Conservation (phyloP, 1,139 yeast species). For the Pichia sp. region DNA sequence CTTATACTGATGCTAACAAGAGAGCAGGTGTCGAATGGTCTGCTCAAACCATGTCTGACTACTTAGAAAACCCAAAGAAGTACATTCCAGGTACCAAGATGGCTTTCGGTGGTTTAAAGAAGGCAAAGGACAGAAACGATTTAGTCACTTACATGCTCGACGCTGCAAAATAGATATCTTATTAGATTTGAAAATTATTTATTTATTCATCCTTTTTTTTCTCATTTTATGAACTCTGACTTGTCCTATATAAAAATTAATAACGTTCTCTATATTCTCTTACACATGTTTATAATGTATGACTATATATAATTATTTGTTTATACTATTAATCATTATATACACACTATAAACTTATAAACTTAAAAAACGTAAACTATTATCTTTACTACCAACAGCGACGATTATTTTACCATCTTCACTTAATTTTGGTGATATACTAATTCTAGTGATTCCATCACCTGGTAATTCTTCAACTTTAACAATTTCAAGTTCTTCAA, state of each 20-base stretch:
- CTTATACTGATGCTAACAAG: constrained; percentile 98
- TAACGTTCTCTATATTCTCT: too few relatives aligned
- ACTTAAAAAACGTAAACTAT: constrained; percentile 56
- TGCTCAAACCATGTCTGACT: constrained; percentile 86
- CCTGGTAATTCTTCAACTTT: constrained; percentile 48
- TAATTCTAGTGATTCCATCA: constrained; percentile 51
- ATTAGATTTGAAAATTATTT: background rate
- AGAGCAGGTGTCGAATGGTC: constrained; percentile 87
- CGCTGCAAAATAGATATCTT: constrained; percentile 57
- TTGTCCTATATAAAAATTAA: background rate
- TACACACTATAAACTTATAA: constrained; percentile 4
- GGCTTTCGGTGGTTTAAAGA: constrained; percentile 99
- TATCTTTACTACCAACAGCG: constrained; percentile 68
- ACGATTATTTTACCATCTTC: constrained; percentile 33
- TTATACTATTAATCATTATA: background rate
- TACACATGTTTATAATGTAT: background rate
- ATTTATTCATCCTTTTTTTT: constrained; percentile 4
- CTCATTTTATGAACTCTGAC: background rate
- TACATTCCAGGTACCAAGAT: constrained; percentile 99
- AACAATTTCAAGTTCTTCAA: constrained; percentile 32
- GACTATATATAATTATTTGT: background rate
- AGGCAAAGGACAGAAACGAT: constrained; percentile 98
- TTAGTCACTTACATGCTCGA: constrained; percentile 80
- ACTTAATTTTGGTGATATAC: constrained; percentile 39
- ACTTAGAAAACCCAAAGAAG: constrained; percentile 99